Evolutionary conservation across 345 rosid genomes (phyloP).

Genomic region (Eucalyptus erythrocorys): DNA sequence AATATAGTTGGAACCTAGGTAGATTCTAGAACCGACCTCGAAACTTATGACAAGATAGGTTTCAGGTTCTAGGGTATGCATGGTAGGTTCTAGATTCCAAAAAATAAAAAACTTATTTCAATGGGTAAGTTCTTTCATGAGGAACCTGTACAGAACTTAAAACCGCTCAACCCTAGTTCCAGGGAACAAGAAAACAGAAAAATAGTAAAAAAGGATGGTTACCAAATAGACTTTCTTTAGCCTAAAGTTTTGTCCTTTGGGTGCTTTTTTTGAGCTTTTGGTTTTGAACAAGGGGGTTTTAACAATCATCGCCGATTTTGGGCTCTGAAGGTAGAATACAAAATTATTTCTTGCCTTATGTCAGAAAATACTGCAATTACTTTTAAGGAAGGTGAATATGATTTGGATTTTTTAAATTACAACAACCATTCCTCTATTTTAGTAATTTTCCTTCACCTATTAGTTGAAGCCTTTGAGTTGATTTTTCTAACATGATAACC

Average conservation of each 20-base stretch:
- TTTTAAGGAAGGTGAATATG: neutral
- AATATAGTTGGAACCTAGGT: no score
- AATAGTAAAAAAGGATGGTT: no score
- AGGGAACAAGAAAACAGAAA: no score
- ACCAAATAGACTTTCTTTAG: neutral
- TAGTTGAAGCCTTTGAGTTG: neutral
- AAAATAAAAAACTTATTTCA: no score
- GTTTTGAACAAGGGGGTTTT: neutral
- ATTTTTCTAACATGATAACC: neutral
- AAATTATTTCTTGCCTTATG: neutral
- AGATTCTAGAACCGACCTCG: fast-evolving
- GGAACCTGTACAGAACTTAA: no score
- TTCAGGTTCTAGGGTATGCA: no score
- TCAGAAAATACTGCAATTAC: no score
- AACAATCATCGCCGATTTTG: neutral
- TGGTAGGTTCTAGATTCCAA: no score
- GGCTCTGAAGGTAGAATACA: neutral
- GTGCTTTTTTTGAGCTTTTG: neutral
- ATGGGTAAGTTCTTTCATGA: no score
- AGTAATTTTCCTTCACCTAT: neutral
- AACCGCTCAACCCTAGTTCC: no score
- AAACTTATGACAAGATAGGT: no score
- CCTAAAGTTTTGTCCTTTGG: neutral
- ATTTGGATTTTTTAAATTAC: neutral
- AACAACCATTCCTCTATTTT: neutral